Percentiles rank a stretch among this genome's conserved stretches.
Conservation (phyloP, 148 eudicot species). For the Vaccinium darrowii region DNA sequence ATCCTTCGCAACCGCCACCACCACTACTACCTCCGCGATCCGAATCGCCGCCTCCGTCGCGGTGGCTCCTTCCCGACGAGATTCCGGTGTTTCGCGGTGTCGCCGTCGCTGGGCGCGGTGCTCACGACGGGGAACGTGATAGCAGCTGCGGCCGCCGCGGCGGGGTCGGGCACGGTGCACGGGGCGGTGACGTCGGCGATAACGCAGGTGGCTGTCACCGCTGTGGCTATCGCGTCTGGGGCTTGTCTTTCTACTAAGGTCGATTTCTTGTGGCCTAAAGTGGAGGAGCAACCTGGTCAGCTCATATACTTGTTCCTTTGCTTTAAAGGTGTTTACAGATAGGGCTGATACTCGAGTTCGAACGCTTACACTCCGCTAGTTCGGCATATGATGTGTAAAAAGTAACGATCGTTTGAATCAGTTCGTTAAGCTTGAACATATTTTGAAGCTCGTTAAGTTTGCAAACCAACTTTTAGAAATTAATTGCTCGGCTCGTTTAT, state of each 20-base stretch:
- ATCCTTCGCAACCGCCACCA: slow-evolving; percentile 21
- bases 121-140: slow-evolving; percentile 47
- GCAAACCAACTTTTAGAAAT: too few species aligned
- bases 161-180: slow-evolving; percentile 39
- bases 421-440: not conserved
- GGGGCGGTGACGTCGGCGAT: slow-evolving; percentile 86
- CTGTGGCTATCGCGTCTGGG: slow-evolving; percentile 91
- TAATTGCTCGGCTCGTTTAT: not conserved
- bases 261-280: slow-evolving; percentile 83
- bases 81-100: slow-evolving; percentile 38
- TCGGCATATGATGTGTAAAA: not conserved
- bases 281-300: slow-evolving; percentile 71
- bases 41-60: slow-evolving; percentile 9
- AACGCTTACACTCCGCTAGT: not conserved
- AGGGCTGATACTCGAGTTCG: too few species aligned
- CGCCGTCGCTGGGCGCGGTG: slow-evolving; percentile 47
- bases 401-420: not conserved
- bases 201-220: slow-evolving; percentile 89
- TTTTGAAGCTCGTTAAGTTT: not conserved
- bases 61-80: slow-evolving; percentile 9
- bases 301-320: not conserved
- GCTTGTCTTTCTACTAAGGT: slow-evolving; percentile 92
- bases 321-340: not conserved
- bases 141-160: slow-evolving; percentile 48
- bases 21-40: not conserved